Evolutionary conservation across 352 stramenopile genomes (phyloP), one percentile per base, ranked within the genome.

Genomic region (Pseudoperonospora humuli): DNA sequence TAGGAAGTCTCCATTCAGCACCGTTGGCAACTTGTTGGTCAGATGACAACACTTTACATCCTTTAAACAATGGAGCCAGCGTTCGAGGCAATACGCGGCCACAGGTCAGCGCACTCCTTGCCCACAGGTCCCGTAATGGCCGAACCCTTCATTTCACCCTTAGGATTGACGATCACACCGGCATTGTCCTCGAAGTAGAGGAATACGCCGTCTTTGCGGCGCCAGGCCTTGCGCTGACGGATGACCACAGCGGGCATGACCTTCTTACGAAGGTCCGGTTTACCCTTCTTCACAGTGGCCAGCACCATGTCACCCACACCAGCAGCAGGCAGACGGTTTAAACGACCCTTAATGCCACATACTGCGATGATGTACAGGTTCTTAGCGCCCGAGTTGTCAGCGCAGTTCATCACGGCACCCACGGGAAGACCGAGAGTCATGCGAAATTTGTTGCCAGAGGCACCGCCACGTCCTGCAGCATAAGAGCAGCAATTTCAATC

Each of bases 141-240:
- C 61, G 93, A 98, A 50, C 92, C 97, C 88, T 99, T 99, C 97
- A 99, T 99, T 80, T 99, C 97, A 64, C 97, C 97, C 93, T 99
- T 99, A 51, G 97, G 97, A 86, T 99, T 99, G 44, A 99, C 97
- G 70, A 99, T 99, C 31, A 99, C 97, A 71, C 96, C 97, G 42
- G 97, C 97, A 81, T 98, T 99, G 83, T 99, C 88, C 70, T 99
- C 97, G 64, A 99, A 99, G 83, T 99, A 98, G 68, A 99, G 98
- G 81, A 98, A 99, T 21, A 98, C 88, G 55, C 97, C 97, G 72
- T 99, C 96, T 82, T 98, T 98, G 70, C 97, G 95, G 63, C 96
- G 83, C 91, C 97, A 99, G 38, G 94, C 81, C 84, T 99, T 99
- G 75, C 97, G 90, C 87, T 99, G 96, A 67, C 97, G 77, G 58